Evolutionary conservation across 2,329 filamentous ascomycete genomes (phyloP).

Genomic region (Grosmannia penicillata): DNA sequence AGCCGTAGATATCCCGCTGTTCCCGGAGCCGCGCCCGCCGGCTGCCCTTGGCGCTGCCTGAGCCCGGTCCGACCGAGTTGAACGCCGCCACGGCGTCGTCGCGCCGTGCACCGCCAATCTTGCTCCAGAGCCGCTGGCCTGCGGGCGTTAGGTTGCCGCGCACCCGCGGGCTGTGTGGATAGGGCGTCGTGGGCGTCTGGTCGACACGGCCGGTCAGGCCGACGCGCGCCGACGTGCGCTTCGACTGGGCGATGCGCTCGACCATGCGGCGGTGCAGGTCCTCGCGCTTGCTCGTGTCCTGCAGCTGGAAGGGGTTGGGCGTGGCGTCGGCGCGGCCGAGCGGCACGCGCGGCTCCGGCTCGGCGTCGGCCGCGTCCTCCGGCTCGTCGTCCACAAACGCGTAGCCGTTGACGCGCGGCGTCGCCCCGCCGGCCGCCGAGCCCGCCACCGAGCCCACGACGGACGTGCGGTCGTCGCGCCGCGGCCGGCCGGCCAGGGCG

Average conservation of each 20-base stretch:
- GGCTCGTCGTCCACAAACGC: conserved; percentile 80
- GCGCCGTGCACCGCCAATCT: conserved; percentile 31
- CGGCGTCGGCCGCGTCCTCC: conserved; percentile 18
- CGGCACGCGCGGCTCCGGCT: conserved; percentile 28
- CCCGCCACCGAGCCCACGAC: conserved; percentile 2
- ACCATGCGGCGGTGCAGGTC: conserved; percentile 76
- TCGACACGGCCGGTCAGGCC: conserved; percentile 46
- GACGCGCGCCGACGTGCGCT: conserved; percentile 44
- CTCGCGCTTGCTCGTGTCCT: conserved; percentile 62
- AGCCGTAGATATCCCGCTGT: conserved; percentile 1
- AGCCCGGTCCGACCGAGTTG: not conserved
- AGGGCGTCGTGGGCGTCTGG: conserved; percentile 31
- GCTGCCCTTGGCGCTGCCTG: conserved; percentile 5
- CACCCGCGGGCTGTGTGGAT: conserved; percentile 49
- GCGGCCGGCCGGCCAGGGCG: conserved; percentile 62
- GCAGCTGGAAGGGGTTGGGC: conserved; percentile 68
- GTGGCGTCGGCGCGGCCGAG: conserved; percentile 45
- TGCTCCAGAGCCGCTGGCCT: conserved; percentile 52
- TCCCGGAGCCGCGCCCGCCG: conserved; percentile 7
- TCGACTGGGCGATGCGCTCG: conserved; percentile 61
- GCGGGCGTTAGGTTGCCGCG: conserved; percentile 54
- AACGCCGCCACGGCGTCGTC: conserved; percentile 6
- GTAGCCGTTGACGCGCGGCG: conserved; percentile 84
- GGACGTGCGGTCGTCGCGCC: conserved; percentile 46
- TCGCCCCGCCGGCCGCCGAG: conserved; percentile 49